Base-by-base conservation (phyloP, 2,329 filamentous ascomycete species). In the Xylogone sp. region DNA sequence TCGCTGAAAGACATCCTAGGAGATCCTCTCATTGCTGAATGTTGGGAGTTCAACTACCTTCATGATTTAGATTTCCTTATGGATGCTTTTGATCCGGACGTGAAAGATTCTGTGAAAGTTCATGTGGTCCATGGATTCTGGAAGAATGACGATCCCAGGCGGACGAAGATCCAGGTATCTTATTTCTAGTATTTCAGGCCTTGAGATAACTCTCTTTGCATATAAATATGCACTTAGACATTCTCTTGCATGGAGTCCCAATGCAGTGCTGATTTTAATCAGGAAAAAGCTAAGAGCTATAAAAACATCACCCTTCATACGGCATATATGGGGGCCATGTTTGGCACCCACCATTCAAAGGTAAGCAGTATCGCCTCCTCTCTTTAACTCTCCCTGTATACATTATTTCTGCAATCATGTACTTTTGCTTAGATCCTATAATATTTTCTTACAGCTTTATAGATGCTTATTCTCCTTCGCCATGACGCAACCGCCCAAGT, bases 391-490 rank as follows among this genome's bases (percentile, higher is more conserved):
- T n/a, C n/a, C n/a, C n/a, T n/a, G n/a, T n/a, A n/a, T n/a, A n/a
- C n/a, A n/a, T n/a, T n/a, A n/a, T n/a, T n/a, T n/a, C n/a, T n/a
- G n/a, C n/a, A n/a, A n/a, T n/a, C n/a, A n/a, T n/a, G n/a, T n/a
- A n/a, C n/a, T n/a, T n/a, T n/a, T n/a, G n/a, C n/a, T n/a, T n/a
- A n/a, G n/a, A n/a, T n/a, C n/a, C n/a, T n/a, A n/a, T 27, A 27
- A 39, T 18, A 4, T 18, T 4, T 16, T 13, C 34, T 39, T 13
- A 29, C 13, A 20, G 8, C 4, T 39, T 34, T 24, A 18, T 94
- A 96, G 69, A 94, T 96, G 88, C 81, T 96, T 68, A 74, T 96
- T n/a, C 69, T 96, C 3, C 75, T 96, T 55, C 80, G 88, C 4
- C 84, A 88, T 65, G 90, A 96, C 64, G 83, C 87, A 55, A 81